These are phyloP conservation scores for Aegilops umbellulata DNA, from an alignment of 176 grass and related monocot genomes.

Conservation along the genomic window DNA sequence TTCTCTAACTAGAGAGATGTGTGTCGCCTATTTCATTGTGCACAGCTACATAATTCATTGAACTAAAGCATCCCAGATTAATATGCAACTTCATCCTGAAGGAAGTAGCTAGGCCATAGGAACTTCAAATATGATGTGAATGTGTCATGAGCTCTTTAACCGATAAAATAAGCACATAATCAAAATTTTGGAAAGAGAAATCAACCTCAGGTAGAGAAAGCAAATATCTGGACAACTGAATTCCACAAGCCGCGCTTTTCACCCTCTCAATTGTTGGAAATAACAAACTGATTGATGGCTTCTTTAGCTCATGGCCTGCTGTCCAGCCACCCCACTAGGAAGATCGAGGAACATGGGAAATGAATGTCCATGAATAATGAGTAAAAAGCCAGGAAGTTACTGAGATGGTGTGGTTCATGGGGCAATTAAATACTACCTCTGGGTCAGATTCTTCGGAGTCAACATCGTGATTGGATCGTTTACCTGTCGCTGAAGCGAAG, in stretches of 20 bases:
- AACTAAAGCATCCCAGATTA: background rate
- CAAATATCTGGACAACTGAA: constrained; percentile 65
- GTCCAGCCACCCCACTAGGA: constrained; percentile 92
- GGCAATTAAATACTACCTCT: constrained; percentile 48
- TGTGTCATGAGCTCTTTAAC: background rate
- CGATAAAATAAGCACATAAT: constrained; percentile 1
- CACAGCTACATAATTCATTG: background rate
- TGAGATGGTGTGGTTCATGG: constrained; percentile 11
- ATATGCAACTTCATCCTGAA: background rate
- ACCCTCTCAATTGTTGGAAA: constrained; percentile 89
- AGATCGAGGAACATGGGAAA: constrained; percentile 17
- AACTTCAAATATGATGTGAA: constrained; percentile 1
- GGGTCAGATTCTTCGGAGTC: constrained; percentile 87
- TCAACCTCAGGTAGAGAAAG: constrained; percentile 80
- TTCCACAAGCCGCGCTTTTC: constrained; percentile 54
- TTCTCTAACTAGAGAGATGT: constrained; percentile 8
- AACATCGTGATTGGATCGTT: constrained; percentile 47
- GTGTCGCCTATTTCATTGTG: background rate
- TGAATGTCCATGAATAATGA: constrained; percentile 18
- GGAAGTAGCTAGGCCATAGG: background rate
- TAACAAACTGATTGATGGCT: constrained; percentile 68
- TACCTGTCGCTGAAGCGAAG: constrained; percentile 75
- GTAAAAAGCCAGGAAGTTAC: background rate
- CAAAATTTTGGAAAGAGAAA: constrained; percentile 8
- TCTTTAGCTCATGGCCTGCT: constrained; percentile 55